These are phyloP conservation scores for Geranomyces variabilis DNA, from an alignment of 192 early-diverging fungal genomes.

Conservation along the genomic window DNA sequence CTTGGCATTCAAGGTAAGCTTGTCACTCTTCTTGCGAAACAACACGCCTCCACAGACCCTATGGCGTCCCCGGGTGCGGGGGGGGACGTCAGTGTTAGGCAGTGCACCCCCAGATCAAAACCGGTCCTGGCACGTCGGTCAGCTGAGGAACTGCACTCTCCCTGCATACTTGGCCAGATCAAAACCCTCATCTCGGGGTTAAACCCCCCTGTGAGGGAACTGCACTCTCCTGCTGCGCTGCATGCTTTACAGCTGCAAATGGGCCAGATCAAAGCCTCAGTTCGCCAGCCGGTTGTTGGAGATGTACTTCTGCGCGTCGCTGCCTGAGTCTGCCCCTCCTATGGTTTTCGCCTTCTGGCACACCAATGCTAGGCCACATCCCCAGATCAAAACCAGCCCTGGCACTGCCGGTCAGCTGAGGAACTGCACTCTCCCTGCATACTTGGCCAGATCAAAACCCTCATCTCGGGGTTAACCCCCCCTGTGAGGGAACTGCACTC, in stretches of 20 bases:
- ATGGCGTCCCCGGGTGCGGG: slow-evolving; percentile 5
- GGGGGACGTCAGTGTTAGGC: slow-evolving; percentile 5
- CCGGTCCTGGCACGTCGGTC: background rate
- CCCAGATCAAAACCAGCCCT: slow-evolving; percentile 8
- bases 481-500: slow-evolving; percentile 9
- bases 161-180: slow-evolving; percentile 11
- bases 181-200: slow-evolving; percentile 6
- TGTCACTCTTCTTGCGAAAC: no score
- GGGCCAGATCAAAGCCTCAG: slow-evolving; percentile 13
- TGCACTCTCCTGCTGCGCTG: slow-evolving; percentile 11
- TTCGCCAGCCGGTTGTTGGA: slow-evolving; percentile 11
- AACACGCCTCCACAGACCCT: slow-evolving; percentile 5
- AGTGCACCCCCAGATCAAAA: slow-evolving; percentile 8
- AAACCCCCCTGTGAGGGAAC: slow-evolving; percentile 3
- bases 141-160: slow-evolving; percentile 14
- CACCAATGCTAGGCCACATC: slow-evolving; percentile 8
- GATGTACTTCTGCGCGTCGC: slow-evolving; percentile 4
- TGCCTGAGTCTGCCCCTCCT: slow-evolving; percentile 13
- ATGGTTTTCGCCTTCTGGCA: slow-evolving; percentile 6
- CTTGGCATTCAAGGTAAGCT: no score
- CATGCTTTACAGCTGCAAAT: slow-evolving; percentile 11
- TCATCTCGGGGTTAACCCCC: background rate
- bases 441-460: slow-evolving; percentile 7
- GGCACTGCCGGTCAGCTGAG: slow-evolving; percentile 4
- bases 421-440: slow-evolving; percentile 13